A percentile compares a stretch with the other conserved stretches of the same genome.
phyloP scores from a whole-genome alignment of 257 asterid genomes.

The Prunella vulgaris region DNA sequence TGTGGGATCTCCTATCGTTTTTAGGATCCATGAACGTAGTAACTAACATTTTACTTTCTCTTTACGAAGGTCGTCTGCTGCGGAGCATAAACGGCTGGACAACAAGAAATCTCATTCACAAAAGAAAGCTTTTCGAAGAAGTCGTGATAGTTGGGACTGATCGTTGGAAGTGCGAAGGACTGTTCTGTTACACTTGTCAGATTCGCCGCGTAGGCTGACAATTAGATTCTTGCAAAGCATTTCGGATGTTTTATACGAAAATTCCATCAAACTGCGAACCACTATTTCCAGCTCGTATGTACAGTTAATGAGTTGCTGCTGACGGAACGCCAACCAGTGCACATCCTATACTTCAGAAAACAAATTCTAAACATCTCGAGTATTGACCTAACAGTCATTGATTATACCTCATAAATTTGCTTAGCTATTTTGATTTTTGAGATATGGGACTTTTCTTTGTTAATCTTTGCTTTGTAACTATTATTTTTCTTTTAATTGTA shows the following conservation, averaged over 20 bases:
- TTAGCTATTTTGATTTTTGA: not conserved
- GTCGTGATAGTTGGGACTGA: constrained; percentile 64
- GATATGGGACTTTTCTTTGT: not conserved
- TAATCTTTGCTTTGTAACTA: too few species aligned
- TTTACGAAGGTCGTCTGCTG: constrained; percentile 58
- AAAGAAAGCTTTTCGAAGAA: constrained; percentile 65
- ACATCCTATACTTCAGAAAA: not conserved
- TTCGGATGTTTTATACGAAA: not conserved
- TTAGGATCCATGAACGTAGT: not conserved
- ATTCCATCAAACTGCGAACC: not conserved
- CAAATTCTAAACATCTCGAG: not conserved
- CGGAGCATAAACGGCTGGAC: constrained; percentile 70
- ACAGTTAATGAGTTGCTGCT: constrained; percentile 16
- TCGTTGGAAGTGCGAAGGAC: not conserved
- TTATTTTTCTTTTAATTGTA: too few species aligned
- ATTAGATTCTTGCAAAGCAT: constrained; percentile 7
- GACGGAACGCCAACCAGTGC: constrained; percentile 10
- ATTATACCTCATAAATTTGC: not conserved
- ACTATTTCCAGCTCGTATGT: not conserved
- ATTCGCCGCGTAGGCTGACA: not conserved
- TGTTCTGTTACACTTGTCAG: not conserved
- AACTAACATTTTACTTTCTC: constrained; percentile 10
- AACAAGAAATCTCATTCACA: constrained; percentile 67
- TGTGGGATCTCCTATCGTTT: not conserved
- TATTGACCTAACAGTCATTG: not conserved